Base-by-base conservation (phyloP, 2,329 filamentous ascomycete genomes). In the Neofusicoccum kwambonambiense region DNA sequence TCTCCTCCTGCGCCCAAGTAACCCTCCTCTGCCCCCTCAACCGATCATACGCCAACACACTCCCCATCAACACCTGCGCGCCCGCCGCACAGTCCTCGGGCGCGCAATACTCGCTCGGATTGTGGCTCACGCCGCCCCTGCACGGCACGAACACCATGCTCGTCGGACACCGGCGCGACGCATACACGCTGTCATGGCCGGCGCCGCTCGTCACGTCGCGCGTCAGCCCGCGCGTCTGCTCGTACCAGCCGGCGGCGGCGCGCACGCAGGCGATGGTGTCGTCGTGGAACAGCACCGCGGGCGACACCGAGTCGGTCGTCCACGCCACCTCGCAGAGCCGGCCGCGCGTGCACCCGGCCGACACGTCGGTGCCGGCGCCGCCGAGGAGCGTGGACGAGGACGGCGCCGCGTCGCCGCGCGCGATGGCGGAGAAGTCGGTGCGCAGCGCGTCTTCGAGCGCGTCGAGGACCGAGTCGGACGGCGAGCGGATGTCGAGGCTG, bases 241-340 rank as follows among this genome's bases (percentile, higher is more conserved):
- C 83, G 13, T 54, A 34, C 39, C 51, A 57, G 62, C 77, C 75
- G 0, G 88, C 87, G 22, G 88, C 86, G 47, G 84, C 80, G 56
- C 84, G 81, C 8, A 92, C 89, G 41, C 87, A 88, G 0, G 78
- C 74, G 64, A 92, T 88, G 72, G 90, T 92, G 68, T 89, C 86
- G 7, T 82, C 74, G 69, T 92, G 82, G 76, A 93, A 93, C 35
- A 82, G 81, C 0, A 87, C 84, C 0, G 88, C 88, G 0, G 85
- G 83, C 3, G 82, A 86, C 56, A 86, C 81, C 69, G 86, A 87
- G 72, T 91, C 88, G 1, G 87, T 81, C 4, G 77, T 78, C 82
- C 89, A 90, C 12, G 81, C 77, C 9, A 90, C 81, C 13, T 67
- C 78, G 70, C 83, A 88, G 0, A 81, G 81, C 65, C 82, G 82